Base-by-base conservation (phyloP, 148 eudicot species). In the Fallopia convolvulus region DNA sequence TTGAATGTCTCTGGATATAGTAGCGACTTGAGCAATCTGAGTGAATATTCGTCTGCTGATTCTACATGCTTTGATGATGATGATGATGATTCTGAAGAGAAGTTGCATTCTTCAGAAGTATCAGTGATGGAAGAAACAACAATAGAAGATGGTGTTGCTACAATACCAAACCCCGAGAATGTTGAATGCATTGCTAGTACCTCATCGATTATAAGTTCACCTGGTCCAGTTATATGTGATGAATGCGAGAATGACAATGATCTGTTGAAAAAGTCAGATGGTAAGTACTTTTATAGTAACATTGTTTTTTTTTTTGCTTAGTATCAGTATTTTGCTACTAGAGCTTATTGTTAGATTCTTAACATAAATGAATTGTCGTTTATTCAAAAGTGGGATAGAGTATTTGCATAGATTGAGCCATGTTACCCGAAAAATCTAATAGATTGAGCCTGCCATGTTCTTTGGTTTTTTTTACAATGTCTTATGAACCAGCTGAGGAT, bases 251-350 rank as follows among this genome's bases (percentile, higher is more conserved):
- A 14, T 79, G 76, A 33, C 50, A 74, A 63, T 77, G 55, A 36
- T 75, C n/a, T 80, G 41, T 75, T 81, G 4, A 55, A 78, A 41
- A 84, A 78, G 50, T 36, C 76, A 33, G 75, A 74, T 56, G 88
- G 91, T 92, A 81, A 75, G 42, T 71, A 32, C 68, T 72, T 78
- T 44, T 36, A 26, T 58, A 30, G 7, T 58, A 9, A 40, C 48
- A 20, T 2, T 18, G 10, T 11, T 13, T 9, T 41, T 2, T 72
- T 6, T 11, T 17, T 61, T 23, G 68, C 75, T 33, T 8, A 50
- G 5, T 4, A 41, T 10, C 30, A 26, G 30, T 26, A 26, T 26
- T 26, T 26, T 26, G 30, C 30, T 26, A n/a, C n/a, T n/a, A n/a
- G n/a, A n/a, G n/a, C n/a, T n/a, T n/a, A n/a, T n/a, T n/a, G n/a